A percentile compares a stretch with the other conserved stretches of the same genome.
phyloP scores from a whole-genome alignment of 2,329 filamentous ascomycete genomes.

The Cylindrodendrum hubeiense region DNA sequence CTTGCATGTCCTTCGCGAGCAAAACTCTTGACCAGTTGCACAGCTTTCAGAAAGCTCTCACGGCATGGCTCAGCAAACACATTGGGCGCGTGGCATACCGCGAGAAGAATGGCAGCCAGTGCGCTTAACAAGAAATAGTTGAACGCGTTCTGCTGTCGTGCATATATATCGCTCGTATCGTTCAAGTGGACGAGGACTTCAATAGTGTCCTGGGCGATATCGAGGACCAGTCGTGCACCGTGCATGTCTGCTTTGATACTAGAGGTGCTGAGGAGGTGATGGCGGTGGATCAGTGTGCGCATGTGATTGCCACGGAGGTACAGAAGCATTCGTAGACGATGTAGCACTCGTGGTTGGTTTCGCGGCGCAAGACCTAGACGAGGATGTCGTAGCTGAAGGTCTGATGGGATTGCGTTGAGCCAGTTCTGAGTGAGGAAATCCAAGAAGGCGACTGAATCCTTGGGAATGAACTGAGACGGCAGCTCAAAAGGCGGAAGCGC shows the following conservation, averaged over 20 bases:
- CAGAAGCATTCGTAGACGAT: conserved; percentile 56
- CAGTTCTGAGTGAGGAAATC: conserved; percentile 59
- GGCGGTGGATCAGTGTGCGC: conserved; percentile 58
- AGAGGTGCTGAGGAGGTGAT: conserved; percentile 54
- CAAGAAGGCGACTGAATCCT: conserved; percentile 54
- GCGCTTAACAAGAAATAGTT: conserved; percentile 47
- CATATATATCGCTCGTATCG: conserved; percentile 44
- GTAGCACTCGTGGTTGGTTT: conserved; percentile 51
- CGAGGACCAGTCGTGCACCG: conserved; percentile 53
- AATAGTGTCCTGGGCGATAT: conserved; percentile 45
- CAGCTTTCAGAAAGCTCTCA: conserved; percentile 47
- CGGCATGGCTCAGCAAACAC: conserved; percentile 54
- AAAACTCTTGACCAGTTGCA: conserved; percentile 49
- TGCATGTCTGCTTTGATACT: conserved; percentile 52
- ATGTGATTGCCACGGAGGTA: conserved; percentile 60
- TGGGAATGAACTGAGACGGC: conserved; percentile 48
- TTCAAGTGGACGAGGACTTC: conserved; percentile 44
- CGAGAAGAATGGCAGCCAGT: conserved; percentile 46
- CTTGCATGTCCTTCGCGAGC: conserved; percentile 49
- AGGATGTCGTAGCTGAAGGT: conserved; percentile 55
- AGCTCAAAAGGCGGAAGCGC: conserved; percentile 54
- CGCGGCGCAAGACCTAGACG: conserved; percentile 50
- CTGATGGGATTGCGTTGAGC: conserved; percentile 59
- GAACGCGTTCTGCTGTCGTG: conserved; percentile 44
- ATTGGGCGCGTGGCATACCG: conserved; percentile 58